A percentile compares a stretch with the other conserved stretches of the same genome.
These are phyloP conservation scores for Monosporascus ibericus DNA, from an alignment of 2,329 filamentous ascomycete genomes.

Conservation along the genomic window DNA sequence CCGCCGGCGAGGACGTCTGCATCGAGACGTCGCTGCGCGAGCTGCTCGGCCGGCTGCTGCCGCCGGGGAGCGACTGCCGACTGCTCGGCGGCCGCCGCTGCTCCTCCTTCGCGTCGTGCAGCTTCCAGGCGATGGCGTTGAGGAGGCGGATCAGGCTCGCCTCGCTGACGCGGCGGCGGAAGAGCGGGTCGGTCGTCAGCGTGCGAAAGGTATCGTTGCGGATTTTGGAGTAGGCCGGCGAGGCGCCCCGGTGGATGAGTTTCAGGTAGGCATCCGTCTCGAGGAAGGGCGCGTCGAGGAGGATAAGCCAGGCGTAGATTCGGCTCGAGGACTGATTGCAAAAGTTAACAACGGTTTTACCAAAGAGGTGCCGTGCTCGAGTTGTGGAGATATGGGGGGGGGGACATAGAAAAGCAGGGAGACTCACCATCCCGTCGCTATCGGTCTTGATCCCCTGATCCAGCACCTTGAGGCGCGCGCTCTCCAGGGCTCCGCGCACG, in stretches of 20 bases:
- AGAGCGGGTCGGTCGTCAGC: conserved; percentile 92
- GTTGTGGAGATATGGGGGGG: neutral
- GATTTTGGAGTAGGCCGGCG: conserved; percentile 93
- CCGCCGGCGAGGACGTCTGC: conserved; percentile 36
- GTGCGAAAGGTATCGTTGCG: conserved; percentile 98
- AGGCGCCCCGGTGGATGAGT: conserved; percentile 87
- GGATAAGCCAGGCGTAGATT: conserved; percentile 93
- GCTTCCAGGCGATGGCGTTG: conserved; percentile 90
- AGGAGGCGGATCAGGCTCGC: conserved; percentile 89
- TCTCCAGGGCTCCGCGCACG: conserved; percentile 59
- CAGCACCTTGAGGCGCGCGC: conserved; percentile 66
- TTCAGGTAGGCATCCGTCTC: conserved; percentile 83
- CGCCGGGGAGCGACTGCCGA: conserved; percentile 22
- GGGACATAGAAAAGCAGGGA: neutral
- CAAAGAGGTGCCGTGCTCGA: no score
- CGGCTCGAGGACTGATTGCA: conserved; percentile 70
- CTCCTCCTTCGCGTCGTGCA: conserved; percentile 69
- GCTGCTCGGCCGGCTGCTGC: conserved; percentile 31
- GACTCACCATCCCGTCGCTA: conserved; percentile 70
- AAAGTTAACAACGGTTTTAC: no score
- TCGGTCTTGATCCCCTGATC: conserved; percentile 72
- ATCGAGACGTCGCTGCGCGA: conserved; percentile 31
- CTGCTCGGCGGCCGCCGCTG: conserved; percentile 26
- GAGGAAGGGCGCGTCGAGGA: conserved; percentile 81
- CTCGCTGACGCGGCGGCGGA: conserved; percentile 90